A percentile compares a stretch with the other conserved stretches of the same genome.
Evolutionary conservation across 108 stramenopile genomes (phyloP).

Genomic region (Asterionellopsis glacialis): DNA sequence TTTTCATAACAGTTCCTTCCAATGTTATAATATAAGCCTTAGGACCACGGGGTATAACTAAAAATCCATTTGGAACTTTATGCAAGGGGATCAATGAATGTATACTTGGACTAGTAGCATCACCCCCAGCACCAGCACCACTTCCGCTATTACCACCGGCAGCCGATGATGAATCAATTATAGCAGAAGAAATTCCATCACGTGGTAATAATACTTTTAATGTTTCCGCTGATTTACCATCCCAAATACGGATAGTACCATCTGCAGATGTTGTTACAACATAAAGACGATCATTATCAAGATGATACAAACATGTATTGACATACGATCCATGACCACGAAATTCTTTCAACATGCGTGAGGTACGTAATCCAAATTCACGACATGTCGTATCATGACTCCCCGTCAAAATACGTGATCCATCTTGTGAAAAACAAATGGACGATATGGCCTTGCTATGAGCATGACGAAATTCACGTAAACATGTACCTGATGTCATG

Average conservation of each 20-base stretch:
- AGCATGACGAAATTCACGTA: slow-evolving; percentile 55
- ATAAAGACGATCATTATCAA: slow-evolving; percentile 12
- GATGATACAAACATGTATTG: slow-evolving; percentile 56
- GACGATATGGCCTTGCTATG: slow-evolving; percentile 60
- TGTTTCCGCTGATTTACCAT: slow-evolving; percentile 59
- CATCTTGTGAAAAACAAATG: slow-evolving; percentile 57
- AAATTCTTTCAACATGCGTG: slow-evolving; percentile 80
- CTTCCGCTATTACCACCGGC: slow-evolving; percentile 6
- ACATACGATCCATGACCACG: slow-evolving; percentile 85
- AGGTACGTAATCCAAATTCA: slow-evolving; percentile 75
- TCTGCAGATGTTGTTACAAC: slow-evolving; percentile 89
- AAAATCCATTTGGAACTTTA: slow-evolving; percentile 36
- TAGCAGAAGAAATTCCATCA: slow-evolving; percentile 11
- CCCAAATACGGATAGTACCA: slow-evolving; percentile 91
- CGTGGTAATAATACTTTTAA: slow-evolving; percentile 46
- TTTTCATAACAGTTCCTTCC: slow-evolving; percentile 45
- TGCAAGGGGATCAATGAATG: slow-evolving; percentile 60
- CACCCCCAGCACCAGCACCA: slow-evolving; percentile 11
- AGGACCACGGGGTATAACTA: slow-evolving; percentile 64
- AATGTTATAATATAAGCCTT: slow-evolving; percentile 58
- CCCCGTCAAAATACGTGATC: slow-evolving; percentile 66
- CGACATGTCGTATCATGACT: slow-evolving; percentile 56
- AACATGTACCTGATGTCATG: slow-evolving; percentile 67
- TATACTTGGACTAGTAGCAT: slow-evolving; percentile 28
- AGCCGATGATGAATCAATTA: no score